Conservation (phyloP, 179 eudicot genomes). For the Beta lomatogona region DNA sequence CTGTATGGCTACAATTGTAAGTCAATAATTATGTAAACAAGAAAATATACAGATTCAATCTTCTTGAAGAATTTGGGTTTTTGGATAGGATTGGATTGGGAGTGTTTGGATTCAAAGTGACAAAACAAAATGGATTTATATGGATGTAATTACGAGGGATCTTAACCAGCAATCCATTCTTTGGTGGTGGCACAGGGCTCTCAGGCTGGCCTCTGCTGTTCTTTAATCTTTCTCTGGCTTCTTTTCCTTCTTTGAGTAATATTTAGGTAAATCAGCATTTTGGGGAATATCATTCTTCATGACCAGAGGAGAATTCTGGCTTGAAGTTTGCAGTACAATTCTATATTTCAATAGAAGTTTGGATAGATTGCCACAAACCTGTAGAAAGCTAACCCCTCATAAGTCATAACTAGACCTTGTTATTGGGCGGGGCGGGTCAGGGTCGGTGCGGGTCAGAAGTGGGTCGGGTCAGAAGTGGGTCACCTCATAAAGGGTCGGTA, state of each 20-base stretch:
- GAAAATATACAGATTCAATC: too few species aligned
- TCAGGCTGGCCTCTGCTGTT: conserved; percentile 64
- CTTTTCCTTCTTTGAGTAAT: conserved; percentile 80
- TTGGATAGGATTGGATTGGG: too few species aligned
- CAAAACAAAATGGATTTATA: too few species aligned
- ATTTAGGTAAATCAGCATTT: conserved; percentile 84
- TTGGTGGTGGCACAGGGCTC: conserved; percentile 75
- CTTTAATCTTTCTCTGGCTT: conserved; percentile 88
- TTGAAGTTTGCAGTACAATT: conserved; percentile 28
- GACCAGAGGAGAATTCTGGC: conserved; percentile 36
- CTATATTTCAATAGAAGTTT: conserved; percentile 31
- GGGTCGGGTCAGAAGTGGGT: too few species aligned
- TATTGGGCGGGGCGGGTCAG: too few species aligned
- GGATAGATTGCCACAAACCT: conserved; percentile 47
- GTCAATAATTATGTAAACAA: too few species aligned
- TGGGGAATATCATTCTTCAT: conserved; percentile 69
- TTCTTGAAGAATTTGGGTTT: too few species aligned
- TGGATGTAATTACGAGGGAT: too few species aligned
- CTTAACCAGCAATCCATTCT: conserved; percentile 72
- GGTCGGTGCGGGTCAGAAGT: too few species aligned
- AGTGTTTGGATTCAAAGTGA: too few species aligned
- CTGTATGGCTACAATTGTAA: too few species aligned
- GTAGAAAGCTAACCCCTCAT: conserved; percentile 23
- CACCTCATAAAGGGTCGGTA: too few species aligned
- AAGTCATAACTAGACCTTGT: not conserved